Percentiles rank a stretch among this genome's conserved stretches.
Evolutionary conservation across 2,329 filamentous ascomycete genomes (phyloP).

Genomic region (Aspergillus novofumigatus): DNA sequence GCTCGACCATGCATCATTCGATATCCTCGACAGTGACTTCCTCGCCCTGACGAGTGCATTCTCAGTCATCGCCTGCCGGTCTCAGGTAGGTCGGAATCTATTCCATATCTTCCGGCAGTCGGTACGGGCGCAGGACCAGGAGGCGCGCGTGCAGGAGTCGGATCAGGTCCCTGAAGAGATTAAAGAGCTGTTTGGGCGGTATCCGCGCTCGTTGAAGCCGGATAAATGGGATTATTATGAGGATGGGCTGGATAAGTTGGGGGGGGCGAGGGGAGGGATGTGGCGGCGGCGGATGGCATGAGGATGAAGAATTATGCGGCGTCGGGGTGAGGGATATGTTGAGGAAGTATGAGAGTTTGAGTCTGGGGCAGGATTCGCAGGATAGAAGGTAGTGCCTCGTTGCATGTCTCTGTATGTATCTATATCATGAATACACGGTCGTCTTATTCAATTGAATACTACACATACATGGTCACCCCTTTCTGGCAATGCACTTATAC

Average conservation of each 20-base stretch:
- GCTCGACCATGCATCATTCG: conserved; percentile 16
- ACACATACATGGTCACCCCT: too few relatives aligned
- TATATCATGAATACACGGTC: not conserved
- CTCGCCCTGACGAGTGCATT: conserved; percentile 21
- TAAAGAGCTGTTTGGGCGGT: conserved; percentile 12
- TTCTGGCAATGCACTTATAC: too few relatives aligned
- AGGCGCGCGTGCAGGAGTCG: conserved; percentile 7
- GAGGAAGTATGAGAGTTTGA: conserved; percentile 20
- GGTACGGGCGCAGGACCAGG: conserved; percentile 15
- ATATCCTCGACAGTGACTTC: conserved; percentile 24
- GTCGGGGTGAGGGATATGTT: conserved; percentile 20
- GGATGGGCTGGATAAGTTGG: conserved; percentile 11
- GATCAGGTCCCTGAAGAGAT: conserved; percentile 12
- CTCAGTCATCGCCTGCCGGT: conserved; percentile 21
- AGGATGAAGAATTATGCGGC: not conserved
- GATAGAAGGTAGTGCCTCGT: too few relatives aligned
- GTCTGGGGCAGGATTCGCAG: conserved; percentile 8
- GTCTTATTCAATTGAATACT: too few relatives aligned
- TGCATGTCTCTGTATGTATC: not conserved
- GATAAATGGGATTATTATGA: conserved; percentile 9
- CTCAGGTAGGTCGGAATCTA: conserved; percentile 19
- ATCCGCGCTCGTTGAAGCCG: not conserved
- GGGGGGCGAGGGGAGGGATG: not conserved
- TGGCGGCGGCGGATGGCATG: too few relatives aligned
- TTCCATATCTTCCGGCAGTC: conserved; percentile 25